Conservation (phyloP, 2,329 filamentous ascomycete species). For the Xylaria polymorpha region DNA sequence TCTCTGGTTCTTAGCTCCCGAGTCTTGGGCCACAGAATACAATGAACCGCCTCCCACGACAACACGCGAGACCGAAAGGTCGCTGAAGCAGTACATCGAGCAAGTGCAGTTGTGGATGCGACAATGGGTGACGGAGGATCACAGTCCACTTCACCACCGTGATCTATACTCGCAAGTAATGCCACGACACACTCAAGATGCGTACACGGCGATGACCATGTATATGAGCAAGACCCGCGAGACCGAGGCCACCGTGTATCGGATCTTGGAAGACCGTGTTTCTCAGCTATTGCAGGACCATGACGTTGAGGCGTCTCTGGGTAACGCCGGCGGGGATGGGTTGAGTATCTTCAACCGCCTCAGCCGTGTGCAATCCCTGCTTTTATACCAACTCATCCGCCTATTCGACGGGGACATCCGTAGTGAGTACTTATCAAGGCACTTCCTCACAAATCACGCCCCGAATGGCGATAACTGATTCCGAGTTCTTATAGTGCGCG, state of each 20-base stretch:
- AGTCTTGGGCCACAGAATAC: constrained; percentile 43
- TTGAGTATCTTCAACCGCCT: constrained; percentile 41
- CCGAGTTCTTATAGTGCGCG: constrained; percentile 39
- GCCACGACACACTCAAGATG: constrained; percentile 46
- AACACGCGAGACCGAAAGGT: constrained; percentile 21
- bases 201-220: constrained; percentile 42
- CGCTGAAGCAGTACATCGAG: constrained; percentile 47
- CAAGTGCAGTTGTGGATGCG: constrained; percentile 42
- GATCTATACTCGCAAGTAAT: constrained; percentile 43
- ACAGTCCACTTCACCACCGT: constrained; percentile 44
- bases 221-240: constrained; percentile 41
- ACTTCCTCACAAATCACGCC: background rate
- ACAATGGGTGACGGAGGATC: constrained; percentile 42
- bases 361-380: constrained; percentile 44
- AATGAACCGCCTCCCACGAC: constrained; percentile 20
- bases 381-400: constrained; percentile 51
- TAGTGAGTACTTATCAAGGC: constrained; percentile 10
- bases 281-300: constrained; percentile 37
- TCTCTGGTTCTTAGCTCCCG: constrained; percentile 40
- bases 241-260: constrained; percentile 34
- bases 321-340: constrained; percentile 18
- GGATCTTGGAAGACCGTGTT: constrained; percentile 45
- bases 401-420: constrained; percentile 52
- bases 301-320: constrained; percentile 34
- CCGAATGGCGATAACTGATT: background rate